Base-by-base conservation (phyloP, 768 basidiomycete species). In the Naematelia encephala region DNA sequence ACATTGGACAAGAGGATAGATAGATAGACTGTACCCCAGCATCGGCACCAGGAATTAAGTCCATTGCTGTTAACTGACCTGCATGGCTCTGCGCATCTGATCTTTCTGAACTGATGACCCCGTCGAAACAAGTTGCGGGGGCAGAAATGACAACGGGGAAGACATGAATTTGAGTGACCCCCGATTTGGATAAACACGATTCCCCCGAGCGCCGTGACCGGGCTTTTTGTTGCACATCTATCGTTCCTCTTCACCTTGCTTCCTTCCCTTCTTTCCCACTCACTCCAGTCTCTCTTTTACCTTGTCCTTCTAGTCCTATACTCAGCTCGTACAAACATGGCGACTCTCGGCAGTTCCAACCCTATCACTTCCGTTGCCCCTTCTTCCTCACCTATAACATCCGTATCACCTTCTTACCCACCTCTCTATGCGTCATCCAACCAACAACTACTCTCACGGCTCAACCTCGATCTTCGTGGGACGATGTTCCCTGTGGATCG, bases 401-500 rank as follows among this genome's bases (percentile, higher is more conserved):
- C 77, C 10, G 72, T 78, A 51, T 61, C 70, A 16, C 60, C 69
- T 19, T 60, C 67, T 23, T 48, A 66, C 23, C 64, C 66, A 5
- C 68, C 66, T 11, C 51, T 66, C 44, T 66, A 70, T 54, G 30
- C 61, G 14, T 23, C 49, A 16, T 26, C 42, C 14, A 25, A 57
- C n/a, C 26, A 23, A 21, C 51, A 27, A 30, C 83, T 94, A 42
- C 83, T 97, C 64, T 87, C 90, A 23, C 84, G 91, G 68, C 82
- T 99, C 68, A 84, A 88, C 54, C 86, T 99, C 67, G 96, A 98
- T 80, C 83, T 99, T 34, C 86, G 96, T 63, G 92, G 92, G 56
- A 82, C 79, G 67, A 86, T 91, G 62, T 93, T 98, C 80, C 86
- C 89, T 60, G 91, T 99, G 45, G 96, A 98, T 79, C 84, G 94